Evolutionary conservation across 1,284 basidiomycete species (phyloP).

Genomic region (Sporisorium scitamineum): DNA sequence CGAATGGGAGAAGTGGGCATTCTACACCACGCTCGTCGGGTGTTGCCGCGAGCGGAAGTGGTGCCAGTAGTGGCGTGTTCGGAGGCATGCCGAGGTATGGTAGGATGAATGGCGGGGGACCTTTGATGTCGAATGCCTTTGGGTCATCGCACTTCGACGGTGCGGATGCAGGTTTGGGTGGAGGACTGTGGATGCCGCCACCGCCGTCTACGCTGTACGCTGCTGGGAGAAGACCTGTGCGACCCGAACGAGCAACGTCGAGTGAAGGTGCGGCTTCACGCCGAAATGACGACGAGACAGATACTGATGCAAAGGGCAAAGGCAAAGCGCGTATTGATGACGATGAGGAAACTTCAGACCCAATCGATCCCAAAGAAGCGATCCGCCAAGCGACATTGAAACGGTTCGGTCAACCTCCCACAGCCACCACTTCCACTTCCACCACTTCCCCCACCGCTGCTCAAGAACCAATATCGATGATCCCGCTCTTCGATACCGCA

Average conservation of each 20-base stretch:
- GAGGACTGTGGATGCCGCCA: constrained; percentile 48
- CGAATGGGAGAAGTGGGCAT: constrained; percentile 14
- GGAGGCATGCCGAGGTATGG: background rate
- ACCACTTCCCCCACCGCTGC: background rate
- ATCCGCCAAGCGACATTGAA: constrained; percentile 39
- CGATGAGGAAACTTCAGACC: constrained; percentile 12
- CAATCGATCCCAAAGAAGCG: constrained; percentile 44
- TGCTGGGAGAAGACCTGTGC: constrained; percentile 8
- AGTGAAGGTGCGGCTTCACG: background rate
- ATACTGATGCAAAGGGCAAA: constrained; percentile 9
- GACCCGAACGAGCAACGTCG: background rate
- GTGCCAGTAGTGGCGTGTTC: background rate
- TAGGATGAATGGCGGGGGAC: background rate
- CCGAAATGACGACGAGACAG: background rate
- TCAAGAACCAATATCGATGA: constrained; percentile 45
- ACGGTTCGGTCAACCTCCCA: constrained; percentile 22
- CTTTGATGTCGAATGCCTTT: background rate
- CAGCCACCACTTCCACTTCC: background rate
- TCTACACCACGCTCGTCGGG: constrained; percentile 17
- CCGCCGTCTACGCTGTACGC: constrained; percentile 44
- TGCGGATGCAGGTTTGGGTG: background rate
- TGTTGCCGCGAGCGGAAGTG: background rate
- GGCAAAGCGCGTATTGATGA: constrained; percentile 18
- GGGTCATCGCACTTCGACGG: background rate
- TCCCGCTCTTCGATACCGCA: constrained; percentile 55